Evolutionary conservation across 2,329 filamentous ascomycete genomes (phyloP), one percentile per base, ranked within the genome.

Genomic region (Talaromyces verruculosus): DNA sequence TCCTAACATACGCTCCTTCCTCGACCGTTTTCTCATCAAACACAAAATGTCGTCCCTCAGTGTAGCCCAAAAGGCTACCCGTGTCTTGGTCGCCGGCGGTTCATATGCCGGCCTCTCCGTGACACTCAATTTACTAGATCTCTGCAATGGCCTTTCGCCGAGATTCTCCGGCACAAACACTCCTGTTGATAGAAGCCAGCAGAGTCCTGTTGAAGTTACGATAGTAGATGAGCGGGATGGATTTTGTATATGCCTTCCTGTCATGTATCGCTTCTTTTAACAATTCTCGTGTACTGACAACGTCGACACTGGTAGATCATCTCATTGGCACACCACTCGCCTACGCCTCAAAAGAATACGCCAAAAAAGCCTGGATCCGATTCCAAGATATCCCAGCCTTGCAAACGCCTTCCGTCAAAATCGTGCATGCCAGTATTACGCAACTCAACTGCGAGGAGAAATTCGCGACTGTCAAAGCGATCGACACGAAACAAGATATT

Each of bases 201-300:
- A 80, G 28, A 80, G 89, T 53, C 82, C 86, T 1, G 77, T 91
- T 15, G 84, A 92, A 43, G 88, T 93, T 61, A 92, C 89, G 25
- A 84, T 93, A 25, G 87, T 91, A 28, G 90, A 93, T 71, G 89
- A 93, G 76, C 82, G 89, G n/a, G 91, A 93, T 80, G 91, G 91
- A n/a, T 93, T 88, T 75, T 93, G 90, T 93, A 81, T 22, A 10
- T 5, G 3, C 5, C 1, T 11, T 11, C 30, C 22, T 17, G 5
- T 49, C 19, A 5, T 22, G 5, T 13, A 28, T 30, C 11, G 5
- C 47, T 28, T 28, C 13, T 17, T 17, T 30, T 30, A 6, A 17
- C 25, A 43, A 43, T n/a, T 19, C n/a, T 17, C 4, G 22, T 13
- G 15, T 51, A 28, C 47, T 30, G 10, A 53, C 25, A n/a, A 30